Evolutionary conservation across 441 rosid genomes (phyloP).

Genomic region (Brassica balearica): DNA sequence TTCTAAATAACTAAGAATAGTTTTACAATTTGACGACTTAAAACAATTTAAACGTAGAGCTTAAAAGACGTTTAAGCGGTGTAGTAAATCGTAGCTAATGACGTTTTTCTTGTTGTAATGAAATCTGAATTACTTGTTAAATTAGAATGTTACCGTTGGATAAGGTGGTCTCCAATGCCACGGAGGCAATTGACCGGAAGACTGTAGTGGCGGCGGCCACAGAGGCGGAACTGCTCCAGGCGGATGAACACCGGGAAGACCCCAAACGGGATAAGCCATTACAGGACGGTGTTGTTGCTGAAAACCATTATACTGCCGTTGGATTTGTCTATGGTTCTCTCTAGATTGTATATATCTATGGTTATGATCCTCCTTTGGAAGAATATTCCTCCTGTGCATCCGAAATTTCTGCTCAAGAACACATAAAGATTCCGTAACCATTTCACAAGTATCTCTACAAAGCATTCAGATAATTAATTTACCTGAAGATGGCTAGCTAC

Average conservation of each 20-base stretch:
- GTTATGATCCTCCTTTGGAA: conserved; percentile 77
- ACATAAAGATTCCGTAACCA: conserved; percentile 6
- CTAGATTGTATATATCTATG: conserved; percentile 69
- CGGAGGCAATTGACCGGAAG: conserved; percentile 61
- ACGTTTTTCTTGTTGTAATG: neutral
- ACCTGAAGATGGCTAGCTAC: conserved; percentile 99
- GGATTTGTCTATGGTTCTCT: conserved; percentile 49
- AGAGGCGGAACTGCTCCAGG: conserved; percentile 39
- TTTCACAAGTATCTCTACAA: conserved; percentile 1
- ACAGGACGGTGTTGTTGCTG: conserved; percentile 63
- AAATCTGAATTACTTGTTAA: neutral
- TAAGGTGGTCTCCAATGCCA: conserved; percentile 87
- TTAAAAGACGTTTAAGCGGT: too few species aligned
- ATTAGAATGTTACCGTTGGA: conserved; percentile 57
- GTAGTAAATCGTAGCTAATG: neutral
- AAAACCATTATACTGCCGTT: conserved; percentile 66
- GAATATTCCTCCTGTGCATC: conserved; percentile 77
- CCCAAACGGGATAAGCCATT: conserved; percentile 69
- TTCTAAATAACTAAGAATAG: too few species aligned
- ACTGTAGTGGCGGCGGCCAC: conserved; percentile 65
- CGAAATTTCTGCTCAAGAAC: conserved; percentile 76
- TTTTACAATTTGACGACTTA: too few species aligned
- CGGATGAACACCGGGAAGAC: conserved; percentile 56
- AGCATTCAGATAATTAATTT: neutral
- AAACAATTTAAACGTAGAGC: neutral